These are phyloP conservation scores for Drechslera avenae DNA, from an alignment of 2,329 filamentous ascomycete genomes.

Conservation along the genomic window DNA sequence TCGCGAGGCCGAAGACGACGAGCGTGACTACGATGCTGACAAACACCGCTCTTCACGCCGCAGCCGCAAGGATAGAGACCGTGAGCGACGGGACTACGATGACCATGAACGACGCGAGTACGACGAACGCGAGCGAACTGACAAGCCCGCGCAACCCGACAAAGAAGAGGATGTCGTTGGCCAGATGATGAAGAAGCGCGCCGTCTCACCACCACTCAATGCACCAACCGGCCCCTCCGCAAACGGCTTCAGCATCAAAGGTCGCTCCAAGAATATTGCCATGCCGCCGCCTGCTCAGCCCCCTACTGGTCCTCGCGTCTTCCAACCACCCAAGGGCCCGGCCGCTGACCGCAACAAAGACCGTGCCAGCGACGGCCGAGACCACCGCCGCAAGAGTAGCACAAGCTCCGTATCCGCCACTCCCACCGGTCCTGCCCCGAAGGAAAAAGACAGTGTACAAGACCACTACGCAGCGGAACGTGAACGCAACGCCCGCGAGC, in stretches of 20 bases:
- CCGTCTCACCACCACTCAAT: slow-evolving; percentile 41
- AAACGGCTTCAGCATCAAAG: slow-evolving; percentile 55
- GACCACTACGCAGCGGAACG: slow-evolving; percentile 74
- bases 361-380: slow-evolving; percentile 20
- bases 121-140: slow-evolving; percentile 27
- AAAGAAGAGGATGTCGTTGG: slow-evolving; percentile 33
- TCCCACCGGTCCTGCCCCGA: slow-evolving; percentile 22
- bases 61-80: slow-evolving; percentile 52
- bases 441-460: slow-evolving; percentile 15
- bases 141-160: slow-evolving; percentile 15
- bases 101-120: slow-evolving; percentile 29
- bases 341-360: slow-evolving; percentile 42
- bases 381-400: slow-evolving; percentile 29
- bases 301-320: slow-evolving; percentile 44
- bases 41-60: slow-evolving; percentile 50
- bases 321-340: slow-evolving; percentile 46
- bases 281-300: slow-evolving; percentile 43
- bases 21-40: slow-evolving; percentile 47
- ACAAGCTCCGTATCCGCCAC: slow-evolving; percentile 20
- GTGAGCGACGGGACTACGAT: slow-evolving; percentile 33
- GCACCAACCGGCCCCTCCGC: slow-evolving; percentile 48
- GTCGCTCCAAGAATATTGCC: slow-evolving; percentile 25
- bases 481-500: slow-evolving; percentile 53
- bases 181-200: slow-evolving; percentile 35
- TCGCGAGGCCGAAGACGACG: slow-evolving; percentile 47